Base-by-base conservation (phyloP, 192 early-diverging fungal species). In the Obelidium mucronatum region DNA sequence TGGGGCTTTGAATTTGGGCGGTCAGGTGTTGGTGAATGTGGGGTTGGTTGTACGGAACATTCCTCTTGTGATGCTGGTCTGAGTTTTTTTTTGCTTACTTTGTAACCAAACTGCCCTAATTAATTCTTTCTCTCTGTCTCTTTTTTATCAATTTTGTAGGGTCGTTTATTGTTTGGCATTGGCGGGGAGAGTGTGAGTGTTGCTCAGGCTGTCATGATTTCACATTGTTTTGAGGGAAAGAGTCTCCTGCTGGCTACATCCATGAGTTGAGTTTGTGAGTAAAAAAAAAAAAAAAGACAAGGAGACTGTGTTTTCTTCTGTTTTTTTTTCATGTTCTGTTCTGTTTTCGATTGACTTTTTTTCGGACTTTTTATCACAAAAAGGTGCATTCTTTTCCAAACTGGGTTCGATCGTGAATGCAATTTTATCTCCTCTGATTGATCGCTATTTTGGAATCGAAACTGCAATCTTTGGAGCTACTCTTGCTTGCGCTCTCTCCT, bases 341-440 rank as follows among this genome's bases (percentile, higher is more conserved):
- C 70, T 42, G 13, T n/a, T 69, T 35, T 24, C 44, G 24, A 51
- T 8, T 24, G 11, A 24, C 26, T 28, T 22, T 17, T 39, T 77
- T 26, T 40, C 31, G 24, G 22, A 31, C 22, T n/a, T 68, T 60
- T 58, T 3, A 11, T 53, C 37, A n/a, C 30, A 31, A 15, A 30
- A 52, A 84, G 84, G 81, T 83, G 54, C 83, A 1, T 82, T 78
- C 64, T 77, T 88, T 39, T 72, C 80, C 2, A 44, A 83, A 3
- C 55, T 86, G 24, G 87, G 87, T 15, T 88, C 87, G 22, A 83
- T 88, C 60, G 76, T 80, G 5, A 88, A 88, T 70, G 77, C 85
- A 15, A 68, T 84, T 28, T 36, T 79, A 2, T 88, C 87, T 2
- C 87, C 87, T 22, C 73, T 82, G 11, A 13, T 86, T 17, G 83